phyloP scores from a whole-genome alignment of 2,329 filamentous ascomycete species.

The Onygenales sp. region DNA sequence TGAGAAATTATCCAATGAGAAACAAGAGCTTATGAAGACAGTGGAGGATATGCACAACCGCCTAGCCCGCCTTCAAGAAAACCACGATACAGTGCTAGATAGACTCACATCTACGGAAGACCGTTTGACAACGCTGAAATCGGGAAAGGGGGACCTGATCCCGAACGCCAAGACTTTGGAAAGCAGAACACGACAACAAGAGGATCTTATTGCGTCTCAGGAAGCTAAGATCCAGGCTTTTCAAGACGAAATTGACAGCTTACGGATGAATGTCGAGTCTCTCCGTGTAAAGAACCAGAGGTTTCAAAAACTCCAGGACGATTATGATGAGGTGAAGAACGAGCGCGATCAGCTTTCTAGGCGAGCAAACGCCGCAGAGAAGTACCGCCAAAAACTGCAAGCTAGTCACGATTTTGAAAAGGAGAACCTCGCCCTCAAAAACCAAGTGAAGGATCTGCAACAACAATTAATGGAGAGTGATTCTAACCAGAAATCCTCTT shows the following conservation, averaged over 20 bases:
- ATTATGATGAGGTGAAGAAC: constrained; percentile 40
- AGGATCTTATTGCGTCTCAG: constrained; percentile 60
- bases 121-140: constrained; percentile 43
- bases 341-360: constrained; percentile 37
- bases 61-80: constrained; percentile 48
- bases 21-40: constrained; percentile 38
- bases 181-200: constrained; percentile 48
- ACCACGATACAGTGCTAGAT: constrained; percentile 37
- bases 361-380: constrained; percentile 41
- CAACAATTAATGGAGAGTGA: constrained; percentile 38
- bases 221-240: constrained; percentile 55
- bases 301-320: constrained; percentile 38
- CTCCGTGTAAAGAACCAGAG: constrained; percentile 36
- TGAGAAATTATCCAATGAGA: constrained; percentile 47
- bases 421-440: constrained; percentile 37
- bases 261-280: constrained; percentile 36
- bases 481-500: constrained; percentile 29
- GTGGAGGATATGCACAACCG: constrained; percentile 47
- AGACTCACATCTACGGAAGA: constrained; percentile 38
- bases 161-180: constrained; percentile 34
- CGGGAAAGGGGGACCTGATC: constrained; percentile 39
- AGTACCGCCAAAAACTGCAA: constrained; percentile 41
- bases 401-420: constrained; percentile 40
- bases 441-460: constrained; percentile 37
- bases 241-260: constrained; percentile 34